Evolutionary conservation across 2,329 filamentous ascomycete species (phyloP), one percentile per base, ranked within the genome.

Genomic region (Cadophora luteo-olivacea): DNA sequence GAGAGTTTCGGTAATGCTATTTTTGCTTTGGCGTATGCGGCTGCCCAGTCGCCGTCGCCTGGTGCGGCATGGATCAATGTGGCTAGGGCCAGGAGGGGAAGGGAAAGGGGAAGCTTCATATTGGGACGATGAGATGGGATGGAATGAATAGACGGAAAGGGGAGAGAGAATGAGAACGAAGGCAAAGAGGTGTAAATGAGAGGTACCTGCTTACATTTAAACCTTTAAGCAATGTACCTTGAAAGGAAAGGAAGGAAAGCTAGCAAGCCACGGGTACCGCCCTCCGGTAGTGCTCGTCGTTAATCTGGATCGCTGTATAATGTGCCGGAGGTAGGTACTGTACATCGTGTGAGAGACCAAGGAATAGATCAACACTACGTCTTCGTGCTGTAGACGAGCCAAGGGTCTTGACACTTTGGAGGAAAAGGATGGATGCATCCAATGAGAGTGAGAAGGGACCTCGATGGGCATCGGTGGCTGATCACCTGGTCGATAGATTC

Each of bases 1-100:
- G 88, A 91, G 83, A 97, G 89, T 76, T 87, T 86, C 41, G 84
- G 83, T 4, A 97, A 86, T 69, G 94, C 80, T 4, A 85, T 81
- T 16, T 87, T 85, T 0, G 92, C 92, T 77, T 92, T 92, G 57
- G 82, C 79, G 77, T 94, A 93, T 66, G 91, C 91, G 12, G 89
- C 83, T 29, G 83, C 83, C 92, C 92, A 96, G 58, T 80, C 73
- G 12, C 74, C 74, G 45, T 74, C 71, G 22, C 72, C 72, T 25
- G 68, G 66, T 4, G 70, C 62, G 6, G 68, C 70, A 25, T 67
- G 57, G 14, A 69, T 49, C 5, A 71, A 69, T 8, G 60, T 69
- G 22, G 69, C 68, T 4, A 73, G 57, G 14, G 69, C 69, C 54
- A 75, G 49, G 22, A 73, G 25, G 11, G 69, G 51, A 48, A 71